Base-by-base conservation (phyloP, 2,329 filamentous ascomycete genomes). In the Sclerotinia borealis region DNA sequence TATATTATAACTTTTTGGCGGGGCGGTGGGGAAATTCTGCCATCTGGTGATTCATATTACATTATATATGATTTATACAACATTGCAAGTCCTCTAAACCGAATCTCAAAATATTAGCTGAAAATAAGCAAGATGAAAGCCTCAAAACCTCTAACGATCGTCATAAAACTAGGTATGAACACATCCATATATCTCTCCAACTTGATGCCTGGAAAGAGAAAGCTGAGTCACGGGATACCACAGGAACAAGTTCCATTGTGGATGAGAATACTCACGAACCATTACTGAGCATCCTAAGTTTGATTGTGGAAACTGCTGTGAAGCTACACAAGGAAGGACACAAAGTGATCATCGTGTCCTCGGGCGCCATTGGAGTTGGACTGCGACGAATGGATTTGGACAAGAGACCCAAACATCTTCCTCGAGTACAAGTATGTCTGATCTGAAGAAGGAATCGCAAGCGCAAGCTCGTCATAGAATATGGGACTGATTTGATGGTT, bases 221-320 rank as follows among this genome's bases (percentile, higher is more conserved):
- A n/a, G 37, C 59, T 61, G 39, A 61, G 59, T 61, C 59, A 61
- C 59, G 59, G 59, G 49, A 22, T 55, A 37, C 36, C 15, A 22
- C n/a, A 99, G 95, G 95, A 72, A 98, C 95, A 52, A 97, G 92
- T 77, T 98, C 95, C n/a, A 98, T 99, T 70, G 93, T 99, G 68
- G 92, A 98, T 78, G 95, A 99, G 76, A 90, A 88, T 74, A 96
- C 91, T 27, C 95, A 96, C 78, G 91, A 97, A 74, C 95, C 95
- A 4, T 85, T 97, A 41, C 83, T 99, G 45, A 95, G 93, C 5
- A 96, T 92, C 70, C 81, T 99, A 63, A 93, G 90, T 65, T 81
- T 93, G 65, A 97, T 99, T 68, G 95, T 98, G 68, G 92, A 98
- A 78, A 98, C 95, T 25, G 92, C 92, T 17, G 89, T 93, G 61